These are phyloP conservation scores for Prunus dulcis DNA, from an alignment of 306 rosid genomes.

Conservation along the genomic window DNA sequence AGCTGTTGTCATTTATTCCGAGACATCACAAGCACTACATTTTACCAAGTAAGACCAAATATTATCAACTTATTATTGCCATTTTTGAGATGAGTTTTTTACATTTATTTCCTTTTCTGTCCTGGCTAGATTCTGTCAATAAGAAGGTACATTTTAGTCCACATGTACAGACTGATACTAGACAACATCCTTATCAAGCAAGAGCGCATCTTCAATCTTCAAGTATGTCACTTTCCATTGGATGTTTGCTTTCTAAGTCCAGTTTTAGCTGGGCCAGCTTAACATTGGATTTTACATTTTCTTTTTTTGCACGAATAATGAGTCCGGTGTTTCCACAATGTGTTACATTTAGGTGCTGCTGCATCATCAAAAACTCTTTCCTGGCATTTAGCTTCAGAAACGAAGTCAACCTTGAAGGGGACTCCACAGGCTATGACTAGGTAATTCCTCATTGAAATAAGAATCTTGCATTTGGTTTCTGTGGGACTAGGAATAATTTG, in stretches of 20 bases:
- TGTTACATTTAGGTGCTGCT: slow-evolving; percentile 38
- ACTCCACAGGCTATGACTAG: slow-evolving; percentile 41
- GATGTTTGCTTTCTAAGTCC: not conserved
- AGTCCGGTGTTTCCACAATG: slow-evolving; percentile 12
- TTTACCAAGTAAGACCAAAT: slow-evolving; percentile 56
- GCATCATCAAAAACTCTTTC: slow-evolving; percentile 83
- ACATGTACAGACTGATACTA: slow-evolving; percentile 47
- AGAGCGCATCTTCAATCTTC: slow-evolving; percentile 58
- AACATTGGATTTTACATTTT: slow-evolving; percentile 4
- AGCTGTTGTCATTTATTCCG: slow-evolving; percentile 70
- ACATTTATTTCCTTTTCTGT: slow-evolving; percentile 17
- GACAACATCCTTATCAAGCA: slow-evolving; percentile 50
- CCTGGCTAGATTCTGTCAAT: slow-evolving; percentile 51
- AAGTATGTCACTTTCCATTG: slow-evolving; percentile 43
- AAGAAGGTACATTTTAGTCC: slow-evolving; percentile 85
- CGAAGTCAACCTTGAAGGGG: slow-evolving; percentile 67
- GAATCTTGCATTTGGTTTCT: not conserved
- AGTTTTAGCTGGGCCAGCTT: slow-evolving; percentile 2
- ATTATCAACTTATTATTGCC: slow-evolving; percentile 22
- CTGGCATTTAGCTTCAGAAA: slow-evolving; percentile 94
- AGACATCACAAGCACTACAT: slow-evolving; percentile 93
- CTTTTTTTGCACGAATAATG: slow-evolving; percentile 10
- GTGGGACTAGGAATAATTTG: not conserved
- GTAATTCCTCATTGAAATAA: slow-evolving; percentile 26
- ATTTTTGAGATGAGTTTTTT: slow-evolving; percentile 12